Evolutionary conservation across 805 yeast species (phyloP).

Genomic region (Wickerhamiella alocasiicola): DNA sequence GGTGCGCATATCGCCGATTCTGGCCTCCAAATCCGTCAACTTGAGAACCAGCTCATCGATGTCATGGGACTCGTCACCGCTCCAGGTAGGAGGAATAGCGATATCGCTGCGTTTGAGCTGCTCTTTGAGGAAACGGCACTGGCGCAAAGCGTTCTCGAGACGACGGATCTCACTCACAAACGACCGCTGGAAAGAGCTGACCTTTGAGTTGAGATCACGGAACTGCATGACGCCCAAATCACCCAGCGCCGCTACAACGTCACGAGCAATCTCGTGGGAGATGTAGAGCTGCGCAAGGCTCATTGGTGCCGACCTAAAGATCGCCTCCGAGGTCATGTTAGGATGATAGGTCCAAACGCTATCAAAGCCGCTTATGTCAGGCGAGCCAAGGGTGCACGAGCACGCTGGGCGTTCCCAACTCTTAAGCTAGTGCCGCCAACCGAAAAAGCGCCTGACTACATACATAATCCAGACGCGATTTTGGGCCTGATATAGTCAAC

Average conservation of each 20-base stretch:
- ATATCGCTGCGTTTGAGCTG: conserved; percentile 26
- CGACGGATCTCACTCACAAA: conserved; percentile 79
- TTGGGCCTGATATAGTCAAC: too few species aligned
- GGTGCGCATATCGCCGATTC: conserved; percentile 57
- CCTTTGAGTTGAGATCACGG: conserved; percentile 71
- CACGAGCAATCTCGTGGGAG: conserved; percentile 81
- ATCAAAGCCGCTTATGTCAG: too few species aligned
- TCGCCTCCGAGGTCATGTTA: conserved; percentile 23
- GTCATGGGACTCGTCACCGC: conserved; percentile 31
- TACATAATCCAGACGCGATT: too few species aligned
- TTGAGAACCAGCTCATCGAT: conserved; percentile 40
- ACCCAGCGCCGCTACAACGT: conserved; percentile 75
- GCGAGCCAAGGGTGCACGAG: too few species aligned
- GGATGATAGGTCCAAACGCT: too few species aligned
- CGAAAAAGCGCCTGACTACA: too few species aligned
- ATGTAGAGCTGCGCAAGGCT: conserved; percentile 81
- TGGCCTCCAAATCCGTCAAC: conserved; percentile 56
- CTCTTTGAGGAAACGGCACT: conserved; percentile 38
- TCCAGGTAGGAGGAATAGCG: conserved; percentile 28
- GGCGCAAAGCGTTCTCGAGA: conserved; percentile 81
- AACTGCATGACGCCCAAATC: conserved; percentile 78
- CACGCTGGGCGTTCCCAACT: too few species aligned
- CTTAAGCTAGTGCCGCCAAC: too few species aligned
- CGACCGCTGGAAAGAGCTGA: conserved; percentile 76
- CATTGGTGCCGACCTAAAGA: conserved; percentile 82